Evolutionary conservation across 2,329 filamentous ascomycete genomes (phyloP).

Genomic region (Chaetomium globosum): DNA sequence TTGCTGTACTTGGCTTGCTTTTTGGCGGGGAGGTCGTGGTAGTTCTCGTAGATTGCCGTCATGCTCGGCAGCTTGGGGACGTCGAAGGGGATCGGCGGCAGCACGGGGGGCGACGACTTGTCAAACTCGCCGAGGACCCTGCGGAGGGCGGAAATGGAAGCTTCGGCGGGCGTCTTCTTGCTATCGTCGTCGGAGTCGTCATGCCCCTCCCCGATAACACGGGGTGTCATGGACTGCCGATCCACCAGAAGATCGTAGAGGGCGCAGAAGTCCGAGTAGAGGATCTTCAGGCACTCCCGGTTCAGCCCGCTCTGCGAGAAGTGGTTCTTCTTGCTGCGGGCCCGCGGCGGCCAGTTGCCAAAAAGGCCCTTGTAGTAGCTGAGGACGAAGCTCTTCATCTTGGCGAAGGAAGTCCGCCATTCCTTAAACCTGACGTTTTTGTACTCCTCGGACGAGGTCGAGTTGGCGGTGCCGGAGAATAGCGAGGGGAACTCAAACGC

Average conservation of each 20-base stretch:
- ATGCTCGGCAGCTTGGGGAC: conserved; percentile 76
- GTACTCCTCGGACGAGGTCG: conserved; percentile 74
- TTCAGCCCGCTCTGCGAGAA: conserved; percentile 87
- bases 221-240: conserved; percentile 73
- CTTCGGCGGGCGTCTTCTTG: conserved; percentile 48
- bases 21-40: conserved; percentile 66
- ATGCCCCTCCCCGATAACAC: conserved; percentile 69
- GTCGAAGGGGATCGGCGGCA: conserved; percentile 90
- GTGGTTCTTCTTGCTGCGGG: conserved; percentile 86
- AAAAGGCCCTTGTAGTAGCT: conserved; percentile 64
- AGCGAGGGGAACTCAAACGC: conserved; percentile 90
- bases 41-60: conserved; percentile 65
- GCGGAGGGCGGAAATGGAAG: conserved; percentile 70
- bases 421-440: conserved; percentile 79
- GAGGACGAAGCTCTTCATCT: conserved; percentile 73
- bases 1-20: conserved; percentile 72
- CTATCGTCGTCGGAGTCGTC: conserved; percentile 56
- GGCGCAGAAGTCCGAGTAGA: conserved; percentile 84
- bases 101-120: conserved; percentile 81
- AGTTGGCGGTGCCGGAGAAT: conserved; percentile 85
- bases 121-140: conserved; percentile 87
- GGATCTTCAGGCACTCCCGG: conserved; percentile 73
- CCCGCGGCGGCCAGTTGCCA: conserved; percentile 84
- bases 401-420: conserved; percentile 76
- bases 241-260: conserved; percentile 90